A percentile compares a stretch with the other conserved stretches of the same genome.
Conservation (phyloP, 805 yeast genomes). For the Saccharomycodes ludwigii region DNA sequence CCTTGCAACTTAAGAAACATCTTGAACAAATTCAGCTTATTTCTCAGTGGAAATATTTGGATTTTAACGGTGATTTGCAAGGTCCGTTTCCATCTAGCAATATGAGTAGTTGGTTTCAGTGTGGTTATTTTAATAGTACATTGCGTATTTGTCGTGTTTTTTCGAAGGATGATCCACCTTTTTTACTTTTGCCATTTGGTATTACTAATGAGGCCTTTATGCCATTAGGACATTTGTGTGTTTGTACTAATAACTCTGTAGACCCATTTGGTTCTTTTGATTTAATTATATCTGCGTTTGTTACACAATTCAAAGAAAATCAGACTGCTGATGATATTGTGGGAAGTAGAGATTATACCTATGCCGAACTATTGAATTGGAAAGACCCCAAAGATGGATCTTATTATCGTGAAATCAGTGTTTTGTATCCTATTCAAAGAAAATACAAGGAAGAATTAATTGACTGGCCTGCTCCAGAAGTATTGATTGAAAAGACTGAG, state of each 20-base stretch:
- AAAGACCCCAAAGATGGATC: constrained; percentile 16
- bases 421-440: constrained; percentile 16
- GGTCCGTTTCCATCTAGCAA: constrained; percentile 72
- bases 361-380: constrained; percentile 16
- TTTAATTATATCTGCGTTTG: constrained; percentile 5
- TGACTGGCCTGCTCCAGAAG: not conserved
- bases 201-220: constrained; percentile 16
- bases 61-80: constrained; percentile 55
- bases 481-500: not conserved
- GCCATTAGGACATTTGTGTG: constrained; percentile 15
- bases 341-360: constrained; percentile 14
- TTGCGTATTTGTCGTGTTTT: constrained; percentile 42
- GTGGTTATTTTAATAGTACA: constrained; percentile 46
- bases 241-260: constrained; percentile 13
- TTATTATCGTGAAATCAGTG: constrained; percentile 16
- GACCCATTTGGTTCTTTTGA: constrained; percentile 20
- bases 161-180: no score
- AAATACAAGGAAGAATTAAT: not conserved
- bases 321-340: not conserved
- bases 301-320: not conserved
- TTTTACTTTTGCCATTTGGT: no score
- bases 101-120: constrained; percentile 73
- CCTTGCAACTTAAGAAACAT: constrained; percentile 2
- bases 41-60: constrained; percentile 65
- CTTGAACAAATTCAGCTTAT: constrained; percentile 24